These are phyloP conservation scores for Mycena galopus DNA, from an alignment of 768 basidiomycete genomes.

Conservation along the genomic window DNA sequence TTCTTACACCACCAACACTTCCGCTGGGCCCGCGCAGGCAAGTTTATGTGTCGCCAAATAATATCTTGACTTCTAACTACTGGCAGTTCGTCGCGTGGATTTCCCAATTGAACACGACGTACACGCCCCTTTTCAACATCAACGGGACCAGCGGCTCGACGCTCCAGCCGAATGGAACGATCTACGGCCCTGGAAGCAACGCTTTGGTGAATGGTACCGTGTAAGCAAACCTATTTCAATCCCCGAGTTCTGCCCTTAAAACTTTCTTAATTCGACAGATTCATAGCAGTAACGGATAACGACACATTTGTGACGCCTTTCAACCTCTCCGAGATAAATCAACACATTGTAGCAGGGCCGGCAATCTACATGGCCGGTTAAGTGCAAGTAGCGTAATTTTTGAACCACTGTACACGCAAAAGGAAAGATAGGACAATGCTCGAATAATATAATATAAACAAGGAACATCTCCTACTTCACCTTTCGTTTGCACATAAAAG, in stretches of 20 bases:
- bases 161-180: conserved; percentile 60
- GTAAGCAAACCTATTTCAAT: conserved; percentile 38
- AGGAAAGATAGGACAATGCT: too few relatives aligned
- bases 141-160: conserved; percentile 60
- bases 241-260: background rate
- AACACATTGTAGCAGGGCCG: conserved; percentile 69
- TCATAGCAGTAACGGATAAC: conserved; percentile 63
- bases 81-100: conserved; percentile 70
- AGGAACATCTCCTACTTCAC: too few relatives aligned
- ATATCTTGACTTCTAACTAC: background rate
- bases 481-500: too few relatives aligned
- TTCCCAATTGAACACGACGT: conserved; percentile 72
- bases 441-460: too few relatives aligned
- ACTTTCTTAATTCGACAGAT: conserved; percentile 43
- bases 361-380: conserved; percentile 52
- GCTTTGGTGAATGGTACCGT: conserved; percentile 67
- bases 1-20: conserved; percentile 63
- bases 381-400: background rate
- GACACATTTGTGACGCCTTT: conserved; percentile 69
- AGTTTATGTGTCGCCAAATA: background rate
- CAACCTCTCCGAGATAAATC: conserved; percentile 65
- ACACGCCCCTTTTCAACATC: conserved; percentile 60
- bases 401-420: too few relatives aligned
- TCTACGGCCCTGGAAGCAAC: conserved; percentile 56
- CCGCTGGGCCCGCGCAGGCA: conserved; percentile 58